phyloP scores from a whole-genome alignment of 169 alveolate species.

The Sarcocystis neurona region DNA sequence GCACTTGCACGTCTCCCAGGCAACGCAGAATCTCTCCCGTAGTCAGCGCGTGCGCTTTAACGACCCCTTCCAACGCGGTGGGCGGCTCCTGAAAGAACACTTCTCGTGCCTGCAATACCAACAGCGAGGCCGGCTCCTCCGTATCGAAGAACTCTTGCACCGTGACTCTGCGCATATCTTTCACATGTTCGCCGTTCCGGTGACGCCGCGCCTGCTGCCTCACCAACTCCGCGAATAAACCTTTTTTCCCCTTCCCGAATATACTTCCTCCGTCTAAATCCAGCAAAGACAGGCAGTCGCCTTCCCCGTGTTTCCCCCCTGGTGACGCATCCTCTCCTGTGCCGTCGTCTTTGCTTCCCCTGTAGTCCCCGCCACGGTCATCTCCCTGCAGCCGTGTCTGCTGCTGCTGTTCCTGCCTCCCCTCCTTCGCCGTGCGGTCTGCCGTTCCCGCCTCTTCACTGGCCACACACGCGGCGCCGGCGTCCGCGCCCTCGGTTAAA shows the following conservation, averaged over 20 bases:
- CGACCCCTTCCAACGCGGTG: conserved; percentile 26
- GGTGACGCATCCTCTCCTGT: background rate
- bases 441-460: conserved; percentile 59
- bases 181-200: background rate
- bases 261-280: background rate
- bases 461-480: conserved; percentile 60
- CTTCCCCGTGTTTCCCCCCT: background rate
- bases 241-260: conserved; percentile 14
- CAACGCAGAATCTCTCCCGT: conserved; percentile 78
- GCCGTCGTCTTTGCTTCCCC: background rate
- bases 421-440: conserved; percentile 35
- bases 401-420: conserved; percentile 39
- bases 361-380: background rate
- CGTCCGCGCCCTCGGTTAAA: conserved; percentile 71
- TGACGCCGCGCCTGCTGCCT: background rate
- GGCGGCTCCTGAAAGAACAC: background rate
- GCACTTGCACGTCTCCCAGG: conserved; percentile 78
- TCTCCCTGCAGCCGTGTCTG: conserved; percentile 39
- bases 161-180: background rate
- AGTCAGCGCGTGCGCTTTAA: conserved; percentile 73
- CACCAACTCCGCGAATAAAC: conserved; percentile 18
- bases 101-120: background rate
- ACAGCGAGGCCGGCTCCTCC: conserved; percentile 14
- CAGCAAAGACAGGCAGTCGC: too few relatives aligned
- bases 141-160: conserved; percentile 9